A percentile compares a stretch with the other conserved stretches of the same genome.
Evolutionary conservation across 148 eudicot species (phyloP).

Genomic region (Diospyros kaki): DNA sequence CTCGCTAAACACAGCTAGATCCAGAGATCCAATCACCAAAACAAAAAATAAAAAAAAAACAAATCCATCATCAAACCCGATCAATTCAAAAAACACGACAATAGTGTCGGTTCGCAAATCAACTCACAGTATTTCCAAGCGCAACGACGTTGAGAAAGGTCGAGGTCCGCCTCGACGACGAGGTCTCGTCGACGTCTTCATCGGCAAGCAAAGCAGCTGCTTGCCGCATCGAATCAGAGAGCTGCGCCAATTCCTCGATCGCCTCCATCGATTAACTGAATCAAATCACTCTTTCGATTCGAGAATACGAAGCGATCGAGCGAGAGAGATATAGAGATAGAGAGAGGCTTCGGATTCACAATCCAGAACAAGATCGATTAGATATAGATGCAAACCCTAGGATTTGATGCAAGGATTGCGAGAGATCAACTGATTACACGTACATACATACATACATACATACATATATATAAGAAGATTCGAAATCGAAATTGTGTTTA

Average conservation of each 20-base stretch:
- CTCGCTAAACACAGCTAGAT: not conserved
- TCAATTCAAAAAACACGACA: not conserved
- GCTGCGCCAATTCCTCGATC: slow-evolving; percentile 82
- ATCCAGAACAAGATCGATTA: not conserved
- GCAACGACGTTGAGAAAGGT: slow-evolving; percentile 85
- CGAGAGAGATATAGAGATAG: not conserved
- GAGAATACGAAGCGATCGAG: not conserved
- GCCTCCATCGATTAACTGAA: slow-evolving; percentile 59
- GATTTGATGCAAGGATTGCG: no score
- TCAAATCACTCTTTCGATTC: slow-evolving; percentile 8
- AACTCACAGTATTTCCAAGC: slow-evolving; percentile 80
- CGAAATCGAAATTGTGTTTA: no score
- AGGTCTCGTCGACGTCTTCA: slow-evolving; percentile 64
- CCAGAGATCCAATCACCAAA: slow-evolving; percentile 20
- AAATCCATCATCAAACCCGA: not conserved
- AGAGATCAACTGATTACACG: no score
- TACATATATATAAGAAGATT: no score
- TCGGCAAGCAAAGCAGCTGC: slow-evolving; percentile 81
- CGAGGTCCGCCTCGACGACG: slow-evolving; percentile 45
- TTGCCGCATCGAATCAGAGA: slow-evolving; percentile 82
- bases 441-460: no score
- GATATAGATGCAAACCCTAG: no score
- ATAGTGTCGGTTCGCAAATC: not conserved
- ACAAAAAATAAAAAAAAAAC: not conserved
- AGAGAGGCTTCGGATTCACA: not conserved